These are phyloP conservation scores for Xerocomellus chrysenteron DNA, from an alignment of 768 basidiomycete genomes.

Conservation along the genomic window DNA sequence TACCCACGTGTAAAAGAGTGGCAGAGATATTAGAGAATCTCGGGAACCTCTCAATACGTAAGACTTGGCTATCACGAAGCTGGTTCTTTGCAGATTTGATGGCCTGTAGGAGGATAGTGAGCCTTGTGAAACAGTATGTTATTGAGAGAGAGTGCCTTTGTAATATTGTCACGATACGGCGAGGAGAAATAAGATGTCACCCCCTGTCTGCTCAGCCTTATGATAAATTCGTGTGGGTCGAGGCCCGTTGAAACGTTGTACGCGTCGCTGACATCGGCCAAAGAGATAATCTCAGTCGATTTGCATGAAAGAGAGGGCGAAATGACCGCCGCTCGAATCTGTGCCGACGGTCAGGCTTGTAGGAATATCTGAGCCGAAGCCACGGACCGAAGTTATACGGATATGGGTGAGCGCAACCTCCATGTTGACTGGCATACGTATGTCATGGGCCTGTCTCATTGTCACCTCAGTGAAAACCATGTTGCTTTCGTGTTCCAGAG, in stretches of 20 bases:
- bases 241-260: conserved; percentile 78
- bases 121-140: background rate
- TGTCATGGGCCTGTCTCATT: conserved; percentile 62
- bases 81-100: conserved; percentile 76
- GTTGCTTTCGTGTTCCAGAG: conserved; percentile 58
- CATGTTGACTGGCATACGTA: conserved; percentile 70
- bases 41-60: conserved; percentile 63
- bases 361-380: background rate
- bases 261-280: conserved; percentile 83
- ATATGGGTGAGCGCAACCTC: conserved; percentile 69
- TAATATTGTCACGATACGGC: conserved; percentile 62
- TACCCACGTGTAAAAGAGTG: conserved; percentile 80
- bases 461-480: conserved; percentile 60
- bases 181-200: conserved; percentile 78
- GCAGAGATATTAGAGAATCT: conserved; percentile 84
- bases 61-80: conserved; percentile 53
- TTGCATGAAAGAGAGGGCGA: conserved; percentile 68
- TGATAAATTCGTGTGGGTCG: conserved; percentile 78
- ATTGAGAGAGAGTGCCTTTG: conserved; percentile 52
- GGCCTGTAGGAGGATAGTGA: conserved; percentile 40
- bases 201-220: conserved; percentile 69
- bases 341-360: conserved; percentile 8
- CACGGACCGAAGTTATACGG: conserved; percentile 70
- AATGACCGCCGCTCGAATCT: conserved; percentile 72
- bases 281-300: conserved; percentile 77